Evolutionary conservation across 2,329 filamentous ascomycete genomes (phyloP).

Genomic region (Xylaria sp.): DNA sequence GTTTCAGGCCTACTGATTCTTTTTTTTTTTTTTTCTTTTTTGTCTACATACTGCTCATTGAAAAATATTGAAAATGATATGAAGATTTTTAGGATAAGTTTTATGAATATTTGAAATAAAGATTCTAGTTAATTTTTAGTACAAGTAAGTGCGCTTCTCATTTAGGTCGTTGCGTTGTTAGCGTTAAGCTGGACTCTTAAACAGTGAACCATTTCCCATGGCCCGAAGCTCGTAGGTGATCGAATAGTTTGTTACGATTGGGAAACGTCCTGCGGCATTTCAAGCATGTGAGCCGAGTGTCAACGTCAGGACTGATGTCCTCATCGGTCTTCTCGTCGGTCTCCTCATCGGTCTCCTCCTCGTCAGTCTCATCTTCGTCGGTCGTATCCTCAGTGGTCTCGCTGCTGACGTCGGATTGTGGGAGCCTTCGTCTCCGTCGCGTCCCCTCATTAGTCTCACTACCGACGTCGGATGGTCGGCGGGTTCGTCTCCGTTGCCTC

Average conservation of each 20-base stretch:
- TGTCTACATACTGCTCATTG: too few relatives aligned
- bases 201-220: background rate
- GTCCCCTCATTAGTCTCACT: background rate
- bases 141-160: too few relatives aligned
- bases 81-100: too few relatives aligned
- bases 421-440: background rate
- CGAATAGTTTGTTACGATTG: background rate
- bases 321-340: background rate
- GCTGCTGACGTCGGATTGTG: background rate
- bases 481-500: background rate
- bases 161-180: too few relatives aligned
- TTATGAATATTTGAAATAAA: too few relatives aligned
- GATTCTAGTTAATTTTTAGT: too few relatives aligned
- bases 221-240: background rate
- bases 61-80: too few relatives aligned
- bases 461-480: background rate
- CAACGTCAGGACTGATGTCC: background rate
- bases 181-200: too few relatives aligned
- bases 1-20: too few relatives aligned
- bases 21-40: too few relatives aligned
- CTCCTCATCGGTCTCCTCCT: background rate
- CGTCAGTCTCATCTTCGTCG: background rate
- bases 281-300: background rate
- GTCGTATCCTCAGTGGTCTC: background rate
- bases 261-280: background rate